These are phyloP conservation scores for Trichoderma brevicompactum DNA, from an alignment of 2,329 filamentous ascomycete genomes.

Conservation along the genomic window DNA sequence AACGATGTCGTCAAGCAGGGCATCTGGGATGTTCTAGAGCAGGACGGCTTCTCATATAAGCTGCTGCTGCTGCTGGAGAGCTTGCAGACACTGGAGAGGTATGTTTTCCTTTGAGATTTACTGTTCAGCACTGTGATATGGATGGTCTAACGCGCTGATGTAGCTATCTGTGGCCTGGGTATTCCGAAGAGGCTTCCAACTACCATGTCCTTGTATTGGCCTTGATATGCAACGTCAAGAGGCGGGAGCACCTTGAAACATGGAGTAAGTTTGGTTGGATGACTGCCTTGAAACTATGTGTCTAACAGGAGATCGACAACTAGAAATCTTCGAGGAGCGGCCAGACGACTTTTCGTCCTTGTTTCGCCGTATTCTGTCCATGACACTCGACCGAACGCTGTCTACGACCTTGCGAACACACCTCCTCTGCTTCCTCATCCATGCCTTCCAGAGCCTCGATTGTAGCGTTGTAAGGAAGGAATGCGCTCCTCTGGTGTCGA, in stretches of 20 bases:
- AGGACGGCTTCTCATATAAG: conserved; percentile 75
- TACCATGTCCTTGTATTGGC: conserved; percentile 88
- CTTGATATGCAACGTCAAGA: conserved; percentile 84
- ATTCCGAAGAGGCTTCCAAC: conserved; percentile 85
- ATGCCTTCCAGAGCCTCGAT: conserved; percentile 92
- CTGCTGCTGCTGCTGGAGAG: conserved; percentile 85
- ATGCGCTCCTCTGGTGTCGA: conserved; percentile 92
- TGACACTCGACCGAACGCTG: conserved; percentile 75
- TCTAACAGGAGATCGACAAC: conserved; percentile 30
- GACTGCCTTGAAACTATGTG: background rate
- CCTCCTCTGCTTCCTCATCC: conserved; percentile 86
- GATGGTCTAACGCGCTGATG: conserved; percentile 35
- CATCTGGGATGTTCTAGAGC: conserved; percentile 88
- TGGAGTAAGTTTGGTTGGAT: conserved; percentile 66
- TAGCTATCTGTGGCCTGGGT: conserved; percentile 94
- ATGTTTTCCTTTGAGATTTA: conserved; percentile 26
- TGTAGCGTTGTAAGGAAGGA: conserved; percentile 89
- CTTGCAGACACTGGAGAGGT: conserved; percentile 86
- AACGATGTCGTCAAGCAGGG: conserved; percentile 84
- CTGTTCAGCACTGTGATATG: too few species aligned
- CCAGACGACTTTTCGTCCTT: conserved; percentile 84
- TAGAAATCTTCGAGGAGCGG: conserved; percentile 75
- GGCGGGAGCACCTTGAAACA: conserved; percentile 80
- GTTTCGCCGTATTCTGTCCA: conserved; percentile 86
- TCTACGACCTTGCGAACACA: conserved; percentile 72